Evolutionary conservation across 345 rosid species (phyloP).

Genomic region (Eucalyptus victrix): DNA sequence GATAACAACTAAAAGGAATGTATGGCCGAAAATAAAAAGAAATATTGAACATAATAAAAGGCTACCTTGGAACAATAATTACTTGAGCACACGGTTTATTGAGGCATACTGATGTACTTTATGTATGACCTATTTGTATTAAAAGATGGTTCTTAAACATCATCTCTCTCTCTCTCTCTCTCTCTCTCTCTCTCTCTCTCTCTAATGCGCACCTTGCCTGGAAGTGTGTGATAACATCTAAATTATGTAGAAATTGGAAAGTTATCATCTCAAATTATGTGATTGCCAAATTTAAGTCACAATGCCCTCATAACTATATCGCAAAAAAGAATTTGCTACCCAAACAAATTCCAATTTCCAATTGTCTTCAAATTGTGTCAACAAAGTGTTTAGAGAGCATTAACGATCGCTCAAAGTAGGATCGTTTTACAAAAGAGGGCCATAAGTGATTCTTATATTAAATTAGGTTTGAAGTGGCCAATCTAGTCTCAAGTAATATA

Average conservation of each 20-base stretch:
- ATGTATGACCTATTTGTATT: background rate
- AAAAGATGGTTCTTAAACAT: background rate
- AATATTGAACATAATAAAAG: background rate
- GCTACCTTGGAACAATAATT: background rate
- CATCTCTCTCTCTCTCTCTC: no score
- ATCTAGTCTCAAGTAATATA: background rate
- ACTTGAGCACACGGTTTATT: background rate
- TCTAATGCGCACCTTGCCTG: background rate
- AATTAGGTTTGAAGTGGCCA: background rate
- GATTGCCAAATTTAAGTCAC: background rate
- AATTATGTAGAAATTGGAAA: background rate
- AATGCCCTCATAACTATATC: background rate
- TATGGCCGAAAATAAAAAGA: background rate
- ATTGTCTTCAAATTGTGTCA: background rate
- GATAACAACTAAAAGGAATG: background rate
- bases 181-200: background rate
- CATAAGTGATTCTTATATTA: background rate
- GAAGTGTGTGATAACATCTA: background rate
- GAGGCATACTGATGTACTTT: background rate
- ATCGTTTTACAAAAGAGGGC: background rate
- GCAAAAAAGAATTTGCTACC: background rate
- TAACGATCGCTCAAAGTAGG: background rate
- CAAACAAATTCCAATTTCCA: background rate
- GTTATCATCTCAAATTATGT: background rate
- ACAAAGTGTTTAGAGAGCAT: background rate